Evolutionary conservation across 176 grass and related monocot species (phyloP).

Genomic region (Musa itinerans): DNA sequence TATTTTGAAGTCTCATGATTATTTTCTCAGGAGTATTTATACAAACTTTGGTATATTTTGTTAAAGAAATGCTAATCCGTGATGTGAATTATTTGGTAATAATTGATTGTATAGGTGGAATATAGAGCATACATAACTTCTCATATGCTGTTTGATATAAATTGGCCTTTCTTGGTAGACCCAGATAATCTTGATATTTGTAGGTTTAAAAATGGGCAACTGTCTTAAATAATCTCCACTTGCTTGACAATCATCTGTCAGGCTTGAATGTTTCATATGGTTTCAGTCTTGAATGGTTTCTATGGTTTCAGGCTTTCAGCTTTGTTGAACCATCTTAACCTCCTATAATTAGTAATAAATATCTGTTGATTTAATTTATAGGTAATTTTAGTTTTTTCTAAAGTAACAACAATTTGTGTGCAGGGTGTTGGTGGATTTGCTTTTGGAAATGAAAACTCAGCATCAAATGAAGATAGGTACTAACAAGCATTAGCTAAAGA

Average conservation of each 20-base stretch:
- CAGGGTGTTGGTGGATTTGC: slow-evolving; percentile 91
- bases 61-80: too few species aligned
- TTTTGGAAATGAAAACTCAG: slow-evolving; percentile 67
- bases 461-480: slow-evolving; percentile 89
- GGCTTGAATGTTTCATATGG: background rate
- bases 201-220: background rate
- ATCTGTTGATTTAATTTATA: background rate
- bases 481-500: background rate
- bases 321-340: background rate
- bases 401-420: background rate
- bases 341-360: background rate
- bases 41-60: too few species aligned
- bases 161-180: background rate
- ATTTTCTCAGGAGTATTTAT: too few species aligned
- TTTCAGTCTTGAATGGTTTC: background rate
- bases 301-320: background rate
- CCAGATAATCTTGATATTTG: background rate
- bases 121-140: background rate
- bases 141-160: background rate
- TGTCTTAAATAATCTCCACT: background rate
- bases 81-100: too few species aligned
- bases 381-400: background rate
- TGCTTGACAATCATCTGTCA: background rate
- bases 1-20: too few species aligned
- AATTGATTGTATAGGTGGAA: too few species aligned